These are phyloP conservation scores for Colletotrichum godetiae DNA, from an alignment of 2,329 filamentous ascomycete species.

Conservation along the genomic window DNA sequence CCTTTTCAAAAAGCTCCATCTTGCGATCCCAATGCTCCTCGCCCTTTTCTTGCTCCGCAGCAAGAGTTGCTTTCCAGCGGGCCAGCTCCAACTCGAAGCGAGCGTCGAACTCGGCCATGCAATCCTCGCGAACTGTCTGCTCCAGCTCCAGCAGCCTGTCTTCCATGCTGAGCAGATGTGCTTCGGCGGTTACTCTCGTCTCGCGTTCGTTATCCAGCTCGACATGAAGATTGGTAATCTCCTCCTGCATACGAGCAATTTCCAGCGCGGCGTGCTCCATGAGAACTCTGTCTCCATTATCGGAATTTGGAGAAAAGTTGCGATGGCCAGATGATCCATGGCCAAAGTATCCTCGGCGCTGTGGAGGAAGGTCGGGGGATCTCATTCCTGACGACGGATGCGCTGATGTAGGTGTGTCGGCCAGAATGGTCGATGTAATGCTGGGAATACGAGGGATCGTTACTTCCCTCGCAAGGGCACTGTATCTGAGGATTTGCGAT, in stretches of 20 bases:
- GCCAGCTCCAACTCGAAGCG: constrained; percentile 79
- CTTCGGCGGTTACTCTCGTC: constrained; percentile 77
- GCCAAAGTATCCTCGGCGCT: constrained; percentile 28
- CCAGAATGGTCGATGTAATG: constrained; percentile 77
- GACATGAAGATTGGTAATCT: constrained; percentile 79
- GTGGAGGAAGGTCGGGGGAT: constrained; percentile 23
- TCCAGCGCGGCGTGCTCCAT: constrained; percentile 86
- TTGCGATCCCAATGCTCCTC: constrained; percentile 92
- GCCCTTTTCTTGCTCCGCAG: constrained; percentile 81
- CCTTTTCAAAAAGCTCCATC: constrained; percentile 72
- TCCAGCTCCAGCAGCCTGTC: constrained; percentile 77
- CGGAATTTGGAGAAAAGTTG: constrained; percentile 52
- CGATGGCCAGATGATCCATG: constrained; percentile 44
- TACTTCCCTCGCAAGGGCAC: constrained; percentile 90
- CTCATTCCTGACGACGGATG: constrained; percentile 39
- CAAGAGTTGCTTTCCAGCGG: constrained; percentile 83
- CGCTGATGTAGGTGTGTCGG: constrained; percentile 44
- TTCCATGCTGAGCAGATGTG: constrained; percentile 77
- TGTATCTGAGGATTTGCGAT: constrained; percentile 94
- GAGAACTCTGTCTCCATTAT: constrained; percentile 71
- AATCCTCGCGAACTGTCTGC: constrained; percentile 88
- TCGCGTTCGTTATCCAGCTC: constrained; percentile 79
- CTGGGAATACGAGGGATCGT: constrained; percentile 91
- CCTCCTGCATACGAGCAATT: constrained; percentile 80
- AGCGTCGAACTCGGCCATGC: constrained; percentile 86